Percentiles rank a stretch among this genome's conserved stretches.
These are phyloP conservation scores for Dictyostelium capitatum DNA, from an alignment of 78 protist genomes.

Conservation along the genomic window DNA sequence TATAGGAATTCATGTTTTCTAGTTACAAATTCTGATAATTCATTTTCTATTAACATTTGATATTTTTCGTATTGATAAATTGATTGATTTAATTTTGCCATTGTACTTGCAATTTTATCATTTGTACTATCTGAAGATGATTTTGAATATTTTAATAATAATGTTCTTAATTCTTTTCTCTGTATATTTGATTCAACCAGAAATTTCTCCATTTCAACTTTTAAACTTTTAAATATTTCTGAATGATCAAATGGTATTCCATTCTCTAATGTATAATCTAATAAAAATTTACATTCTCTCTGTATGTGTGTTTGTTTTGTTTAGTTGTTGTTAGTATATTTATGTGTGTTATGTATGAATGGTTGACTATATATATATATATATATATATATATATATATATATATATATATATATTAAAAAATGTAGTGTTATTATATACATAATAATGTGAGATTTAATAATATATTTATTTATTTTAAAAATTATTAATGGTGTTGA, in stretches of 20 bases:
- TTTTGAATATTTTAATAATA: constrained; percentile 48
- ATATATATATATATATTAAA: too few relatives aligned
- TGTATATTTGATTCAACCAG: constrained; percentile 47
- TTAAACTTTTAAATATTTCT: constrained; percentile 60
- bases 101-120: constrained; percentile 45
- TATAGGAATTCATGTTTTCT: constrained; percentile 60
- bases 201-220: constrained; percentile 67
- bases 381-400: too few relatives aligned
- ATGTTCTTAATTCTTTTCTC: constrained; percentile 36
- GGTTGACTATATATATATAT: too few relatives aligned
- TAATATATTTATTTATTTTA: constrained; percentile 23
- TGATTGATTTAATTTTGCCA: constrained; percentile 65
- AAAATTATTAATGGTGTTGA: constrained; percentile 46
- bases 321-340: not conserved
- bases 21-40: constrained; percentile 46
- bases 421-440: too few relatives aligned
- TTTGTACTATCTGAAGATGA: constrained; percentile 53
- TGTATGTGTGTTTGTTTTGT: not conserved
- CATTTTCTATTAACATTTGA: constrained; percentile 36
- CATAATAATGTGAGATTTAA: constrained; percentile 64
- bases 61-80: constrained; percentile 47
- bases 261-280: constrained; percentile 58
- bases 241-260: constrained; percentile 62
- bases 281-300: constrained; percentile 60
- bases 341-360: too few relatives aligned